A percentile compares a stretch with the other conserved stretches of the same genome.
Conservation (phyloP, 2,329 filamentous ascomycete species). For the Dothistroma septosporum region DNA sequence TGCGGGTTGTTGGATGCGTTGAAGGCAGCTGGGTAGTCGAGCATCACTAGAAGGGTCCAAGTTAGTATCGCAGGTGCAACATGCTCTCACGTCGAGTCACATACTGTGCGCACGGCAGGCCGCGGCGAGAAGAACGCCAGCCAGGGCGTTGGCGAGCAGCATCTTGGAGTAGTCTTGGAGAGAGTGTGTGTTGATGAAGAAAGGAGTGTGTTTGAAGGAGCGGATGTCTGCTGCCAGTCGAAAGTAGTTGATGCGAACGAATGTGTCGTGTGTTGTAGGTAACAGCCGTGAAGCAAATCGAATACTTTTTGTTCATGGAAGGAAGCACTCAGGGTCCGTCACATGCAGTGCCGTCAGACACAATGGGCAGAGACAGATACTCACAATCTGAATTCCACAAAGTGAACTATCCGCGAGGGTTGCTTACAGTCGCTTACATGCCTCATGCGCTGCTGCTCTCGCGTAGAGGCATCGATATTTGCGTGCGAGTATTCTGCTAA, state of each 20-base stretch:
- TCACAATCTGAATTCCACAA: background rate
- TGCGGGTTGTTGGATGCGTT: constrained; percentile 45
- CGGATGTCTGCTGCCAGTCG: background rate
- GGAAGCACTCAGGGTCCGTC: background rate
- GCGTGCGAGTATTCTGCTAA: background rate
- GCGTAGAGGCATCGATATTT: background rate
- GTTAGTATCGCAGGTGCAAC: background rate
- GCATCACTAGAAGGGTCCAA: constrained; percentile 28
- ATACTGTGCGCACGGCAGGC: constrained; percentile 3
- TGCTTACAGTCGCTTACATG: background rate
- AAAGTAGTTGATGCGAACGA: background rate
- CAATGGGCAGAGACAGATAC: background rate
- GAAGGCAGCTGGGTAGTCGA: constrained; percentile 43
- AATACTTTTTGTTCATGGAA: background rate
- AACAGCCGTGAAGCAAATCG: background rate
- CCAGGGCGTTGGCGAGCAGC: constrained; percentile 8
- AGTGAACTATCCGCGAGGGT: background rate
- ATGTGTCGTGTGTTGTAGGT: background rate
- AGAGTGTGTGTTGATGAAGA: background rate
- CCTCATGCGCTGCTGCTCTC: background rate
- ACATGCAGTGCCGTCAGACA: background rate
- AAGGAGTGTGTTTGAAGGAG: background rate
- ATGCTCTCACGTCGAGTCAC: background rate
- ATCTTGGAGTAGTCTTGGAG: constrained; percentile 8
- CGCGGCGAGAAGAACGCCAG: constrained; percentile 7